Evolutionary conservation across 805 yeast species (phyloP).

Genomic region (Maudiozyma bulderi): DNA sequence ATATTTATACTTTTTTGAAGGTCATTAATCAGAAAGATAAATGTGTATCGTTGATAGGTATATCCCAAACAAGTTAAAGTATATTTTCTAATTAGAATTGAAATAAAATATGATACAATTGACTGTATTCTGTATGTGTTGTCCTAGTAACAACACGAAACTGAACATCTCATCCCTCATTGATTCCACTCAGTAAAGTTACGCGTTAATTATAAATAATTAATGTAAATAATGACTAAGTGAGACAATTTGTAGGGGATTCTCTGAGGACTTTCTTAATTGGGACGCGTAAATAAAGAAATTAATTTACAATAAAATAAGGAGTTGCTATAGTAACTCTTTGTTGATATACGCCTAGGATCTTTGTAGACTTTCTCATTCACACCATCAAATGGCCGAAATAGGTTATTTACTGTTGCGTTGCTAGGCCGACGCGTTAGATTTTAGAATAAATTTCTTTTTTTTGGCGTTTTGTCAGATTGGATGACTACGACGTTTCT

Average conservation of each 20-base stretch:
- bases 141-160: neutral
- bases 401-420: neutral
- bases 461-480: neutral
- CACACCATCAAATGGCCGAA: neutral
- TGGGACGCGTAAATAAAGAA: neutral
- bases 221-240: neutral
- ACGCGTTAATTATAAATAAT: neutral
- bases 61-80: too few relatives aligned
- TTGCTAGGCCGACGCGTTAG: slow-evolving; percentile 1
- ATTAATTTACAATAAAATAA: neutral
- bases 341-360: too few relatives aligned
- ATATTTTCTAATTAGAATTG: too few relatives aligned
- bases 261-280: neutral
- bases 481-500: too few relatives aligned
- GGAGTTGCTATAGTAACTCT: neutral
- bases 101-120: neutral
- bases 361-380: too few relatives aligned
- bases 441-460: neutral
- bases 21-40: too few relatives aligned
- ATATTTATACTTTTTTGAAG: too few relatives aligned
- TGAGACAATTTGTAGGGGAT: neutral
- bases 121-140: neutral
- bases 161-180: neutral
- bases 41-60: too few relatives aligned
- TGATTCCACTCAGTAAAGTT: neutral